Evolutionary conservation across 768 basidiomycete genomes (phyloP), one percentile per base, ranked within the genome.

Genomic region (Udeniomyces megalosporus): DNA sequence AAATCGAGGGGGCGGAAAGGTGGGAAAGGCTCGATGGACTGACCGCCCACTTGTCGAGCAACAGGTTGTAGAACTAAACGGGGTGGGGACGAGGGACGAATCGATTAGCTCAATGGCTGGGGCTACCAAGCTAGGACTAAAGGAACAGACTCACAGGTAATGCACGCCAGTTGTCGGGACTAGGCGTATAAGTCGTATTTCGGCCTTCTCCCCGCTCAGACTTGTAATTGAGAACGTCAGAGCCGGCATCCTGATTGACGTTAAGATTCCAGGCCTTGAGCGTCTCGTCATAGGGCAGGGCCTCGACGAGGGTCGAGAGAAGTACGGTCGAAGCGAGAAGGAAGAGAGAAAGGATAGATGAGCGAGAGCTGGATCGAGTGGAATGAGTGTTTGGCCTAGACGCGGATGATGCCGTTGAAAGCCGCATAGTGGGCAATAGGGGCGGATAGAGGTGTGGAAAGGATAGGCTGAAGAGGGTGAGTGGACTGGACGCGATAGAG

Each of bases 11-110:
- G 10, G 47, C 34, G 20, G 52, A 14, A 15, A 24, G 48, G 20
- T 28, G 20, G 35, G 29, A 38, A 8, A 42, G 38, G 38, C 10
- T 42, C 38, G 38, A 42, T 15, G 20, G 29, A 65, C 63, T 52
- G 28, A 65, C 63, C 15, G 88, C 88, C 70, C 88, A 93, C 75
- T 93, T 93, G 79, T 95, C 91, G 67, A 91, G 73, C 55, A 93
- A 62, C 3, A 75, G 51, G 35, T 72, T 74, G 66, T 74, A 74
- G 50, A 67, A 67, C 12, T 73, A 72, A 29, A 73, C 10, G 17
- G 8, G 38, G 17, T 42, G 38, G 38, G 17, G 8, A 17, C 38
- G 38, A 8, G 38, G 8, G 38, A 42, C 8, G 17, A 42, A 17
- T 42, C 38, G 38, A 42, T 17, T 17, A n/a, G n/a, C n/a, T n/a